Evolutionary conservation across 2,329 filamentous ascomycete genomes (phyloP).

Genomic region (Neonectria faginata): DNA sequence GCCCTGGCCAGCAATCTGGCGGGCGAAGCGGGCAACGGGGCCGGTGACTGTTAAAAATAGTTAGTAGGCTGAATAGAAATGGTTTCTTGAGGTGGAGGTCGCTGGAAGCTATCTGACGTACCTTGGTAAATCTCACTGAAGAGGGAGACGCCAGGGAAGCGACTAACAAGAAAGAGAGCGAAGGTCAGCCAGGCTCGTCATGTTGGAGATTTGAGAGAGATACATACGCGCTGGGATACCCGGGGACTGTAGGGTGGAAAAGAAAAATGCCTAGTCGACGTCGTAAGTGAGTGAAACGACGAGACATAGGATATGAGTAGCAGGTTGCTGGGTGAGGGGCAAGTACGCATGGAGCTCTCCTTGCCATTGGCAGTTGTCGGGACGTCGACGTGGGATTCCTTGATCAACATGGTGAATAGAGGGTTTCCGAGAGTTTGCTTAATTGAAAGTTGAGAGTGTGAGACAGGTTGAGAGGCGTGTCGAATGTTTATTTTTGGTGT

Average conservation of each 20-base stretch:
- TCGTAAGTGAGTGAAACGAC: constrained; percentile 30
- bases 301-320: constrained; percentile 29
- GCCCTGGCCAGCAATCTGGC: constrained; percentile 91
- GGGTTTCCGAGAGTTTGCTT: background rate
- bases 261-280: constrained; percentile 79
- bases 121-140: constrained; percentile 98
- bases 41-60: constrained; percentile 75
- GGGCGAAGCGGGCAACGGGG: constrained; percentile 87
- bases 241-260: constrained; percentile 86
- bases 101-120: constrained; percentile 50
- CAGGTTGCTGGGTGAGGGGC: constrained; percentile 11
- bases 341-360: constrained; percentile 65
- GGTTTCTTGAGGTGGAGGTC: background rate
- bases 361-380: constrained; percentile 64
- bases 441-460: background rate
- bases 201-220: too few species aligned
- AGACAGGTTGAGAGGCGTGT: constrained; percentile 1
- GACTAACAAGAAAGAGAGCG: constrained; percentile 51
- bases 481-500: constrained; percentile 3
- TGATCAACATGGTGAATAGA: constrained; percentile 61
- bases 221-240: constrained; percentile 84
- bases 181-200: constrained; percentile 19
- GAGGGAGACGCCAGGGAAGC: constrained; percentile 86
- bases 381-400: constrained; percentile 65
- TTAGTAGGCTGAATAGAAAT: constrained; percentile 6